Base-by-base conservation (phyloP, 2,329 filamentous ascomycete species). In the Scedosporium boydii region DNA sequence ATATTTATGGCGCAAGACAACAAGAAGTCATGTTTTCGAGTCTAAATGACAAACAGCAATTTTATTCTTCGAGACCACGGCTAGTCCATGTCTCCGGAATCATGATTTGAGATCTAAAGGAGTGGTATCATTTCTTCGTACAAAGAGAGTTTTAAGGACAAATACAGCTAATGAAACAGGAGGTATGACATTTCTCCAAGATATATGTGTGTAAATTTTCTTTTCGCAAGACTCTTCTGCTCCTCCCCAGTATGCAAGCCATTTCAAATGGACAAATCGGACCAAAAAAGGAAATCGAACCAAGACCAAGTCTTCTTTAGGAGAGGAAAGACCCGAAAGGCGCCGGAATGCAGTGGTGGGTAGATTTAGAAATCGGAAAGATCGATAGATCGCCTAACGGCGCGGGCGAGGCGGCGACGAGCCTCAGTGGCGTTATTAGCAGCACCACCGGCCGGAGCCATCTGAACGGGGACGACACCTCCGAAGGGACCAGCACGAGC, bases 401-500 rank as follows among this genome's bases (percentile, higher is more conserved):
- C 56, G 3, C 18, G 41, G 41, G 26, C 44, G 10, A 23, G 26
- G 18, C 34, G 23, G 23, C 66, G 64, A 42, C 57, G 58, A 42
- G 53, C 21, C n/a, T 59, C 65, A 21, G 65, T 65, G 29, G 48
- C 60, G 41, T 64, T 63, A 44, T 16, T 51, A 9, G 23, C 64
- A 29, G 53, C 59, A n/a, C 29, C 62, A 18, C 67, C 69, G 29
- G 67, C 57, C 60, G 65, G 68, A 10, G 68, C 70, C 69, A 76
- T 80, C 71, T 85, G 82, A 6, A 85, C 78, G 12, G 82, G 81
- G 18, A 86, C 79, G 66, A 83, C 82, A 57, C 83, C 83, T 61
- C 85, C 85, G 68, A 87, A 87, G 34, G 85, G 85, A 14, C 85
- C 84, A 44, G 83, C 83, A 61, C 78, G 73, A 41, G 84, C 84